Conservation (phyloP, 2,329 filamentous ascomycete species). For the Colletotrichum tofieldiae region DNA sequence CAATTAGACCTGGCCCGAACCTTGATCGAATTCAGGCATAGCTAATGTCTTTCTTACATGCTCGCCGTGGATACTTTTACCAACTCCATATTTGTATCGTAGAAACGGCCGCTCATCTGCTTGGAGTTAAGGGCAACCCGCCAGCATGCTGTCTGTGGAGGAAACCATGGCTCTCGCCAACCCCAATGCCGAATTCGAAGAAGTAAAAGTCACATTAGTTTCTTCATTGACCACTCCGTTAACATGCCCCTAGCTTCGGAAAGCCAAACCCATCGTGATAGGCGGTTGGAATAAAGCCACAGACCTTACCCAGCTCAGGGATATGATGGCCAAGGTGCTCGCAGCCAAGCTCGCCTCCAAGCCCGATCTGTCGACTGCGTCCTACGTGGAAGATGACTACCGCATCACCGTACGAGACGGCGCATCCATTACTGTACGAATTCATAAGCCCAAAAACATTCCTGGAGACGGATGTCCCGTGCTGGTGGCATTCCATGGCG, state of each 20-base stretch:
- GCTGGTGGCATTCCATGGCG: conserved; percentile 49
- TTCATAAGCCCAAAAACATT: conserved; percentile 45
- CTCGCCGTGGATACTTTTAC: no score
- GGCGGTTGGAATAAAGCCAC: conserved; percentile 45
- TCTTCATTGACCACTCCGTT: background rate
- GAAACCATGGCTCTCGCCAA: conserved; percentile 46
- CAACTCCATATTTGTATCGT: no score
- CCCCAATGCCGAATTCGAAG: conserved; percentile 44
- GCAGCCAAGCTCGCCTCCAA: conserved; percentile 27
- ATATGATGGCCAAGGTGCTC: conserved; percentile 42
- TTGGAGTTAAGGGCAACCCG: background rate
- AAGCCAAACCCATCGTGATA: conserved; percentile 41
- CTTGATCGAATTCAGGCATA: no score
- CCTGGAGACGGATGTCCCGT: conserved; percentile 45
- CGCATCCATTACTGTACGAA: conserved; percentile 42
- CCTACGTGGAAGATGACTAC: conserved; percentile 45
- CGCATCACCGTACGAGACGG: conserved; percentile 46
- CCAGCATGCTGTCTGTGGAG: conserved; percentile 48
- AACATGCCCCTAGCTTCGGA: conserved; percentile 12
- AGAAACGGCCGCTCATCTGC: background rate
- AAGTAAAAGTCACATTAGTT: conserved; percentile 33
- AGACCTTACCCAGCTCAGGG: conserved; percentile 45
- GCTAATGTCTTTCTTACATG: no score
- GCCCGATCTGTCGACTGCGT: conserved; percentile 40
- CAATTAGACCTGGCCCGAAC: background rate